Base-by-base conservation (phyloP, 2,329 filamentous ascomycete genomes). In the Trichoderma sp. region DNA sequence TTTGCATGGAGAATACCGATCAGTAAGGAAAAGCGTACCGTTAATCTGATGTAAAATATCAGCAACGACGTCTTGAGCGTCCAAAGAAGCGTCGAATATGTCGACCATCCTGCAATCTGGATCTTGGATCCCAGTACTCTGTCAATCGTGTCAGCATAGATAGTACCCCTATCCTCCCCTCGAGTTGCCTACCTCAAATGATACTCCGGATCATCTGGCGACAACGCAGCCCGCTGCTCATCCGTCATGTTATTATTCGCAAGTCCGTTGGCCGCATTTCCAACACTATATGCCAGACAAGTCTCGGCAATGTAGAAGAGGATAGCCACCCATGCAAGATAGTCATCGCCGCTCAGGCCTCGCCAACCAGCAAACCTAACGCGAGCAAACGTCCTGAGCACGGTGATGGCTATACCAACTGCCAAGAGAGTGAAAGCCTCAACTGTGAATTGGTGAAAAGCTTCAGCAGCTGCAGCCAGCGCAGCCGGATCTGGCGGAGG, bases 221-320 rank as follows among this genome's bases (percentile, higher is more conserved):
- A 80, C 14, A 90, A 79, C 0, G 81, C 78, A 5, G 75, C 78
- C 7, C 89, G 84, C 73, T 88, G 77, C 24, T 82, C 82, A 15
- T 84, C 80, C 3, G 87, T 86, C 86, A 90, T 89, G 70, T 83
- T 79, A 74, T 88, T 88, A 74, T 90, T 89, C 24, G 88, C 86
- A 3, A 89, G 79, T 0, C 87, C 87, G 58, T 81, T 79, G 63
- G 82, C 86, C 72, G 80, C 80, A 12, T 84, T 83, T 21, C 85
- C 85, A 18, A 88, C 84, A 26, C 81, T 82, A 73, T 88, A 88
- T 21, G 85, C 87, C 12, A 87, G 80, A 3, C 80, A 83, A 1
- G 86, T 85, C 76, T 89, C 85, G 4, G 84, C 77, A 1, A 82
- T 81, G 71, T 89, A 89, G 11, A 88, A 81, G 3, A 89, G 86